Conservation (phyloP, 305 asterid genomes). For the Solanum aculeatissimum region DNA sequence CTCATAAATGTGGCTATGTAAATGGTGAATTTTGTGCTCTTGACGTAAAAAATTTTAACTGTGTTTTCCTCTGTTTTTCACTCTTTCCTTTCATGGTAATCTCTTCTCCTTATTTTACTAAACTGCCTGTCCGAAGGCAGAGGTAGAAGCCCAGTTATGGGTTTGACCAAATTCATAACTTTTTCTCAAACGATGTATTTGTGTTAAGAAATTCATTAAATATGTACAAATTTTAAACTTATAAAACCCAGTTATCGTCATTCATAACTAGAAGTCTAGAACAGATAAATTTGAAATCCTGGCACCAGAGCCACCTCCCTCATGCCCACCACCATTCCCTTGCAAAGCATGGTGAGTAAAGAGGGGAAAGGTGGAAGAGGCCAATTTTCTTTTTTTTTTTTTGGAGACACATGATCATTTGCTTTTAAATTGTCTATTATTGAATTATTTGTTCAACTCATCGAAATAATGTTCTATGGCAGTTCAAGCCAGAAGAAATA, state of each 20-base stretch:
- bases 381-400: not conserved
- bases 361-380: not conserved
- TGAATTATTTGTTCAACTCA: not conserved
- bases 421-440: not conserved
- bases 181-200: not conserved
- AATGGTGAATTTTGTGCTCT: not conserved
- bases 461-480: not conserved
- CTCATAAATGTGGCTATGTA: too few species aligned
- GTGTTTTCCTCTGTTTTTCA: not conserved
- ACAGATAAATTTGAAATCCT: not conserved
- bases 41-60: not conserved
- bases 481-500: slow-evolving; percentile 50
- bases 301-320: not conserved
- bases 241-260: not conserved
- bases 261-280: not conserved
- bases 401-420: not conserved
- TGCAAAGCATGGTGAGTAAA: not conserved
- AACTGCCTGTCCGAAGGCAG: not conserved
- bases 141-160: not conserved
- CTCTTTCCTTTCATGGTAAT: not conserved
- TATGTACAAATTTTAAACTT: not conserved
- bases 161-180: not conserved
- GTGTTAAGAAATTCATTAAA: not conserved
- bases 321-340: not conserved
- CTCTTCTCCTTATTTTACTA: not conserved